Conservation (phyloP, 2,329 filamentous ascomycete genomes). For the Colletotrichum sp. region DNA sequence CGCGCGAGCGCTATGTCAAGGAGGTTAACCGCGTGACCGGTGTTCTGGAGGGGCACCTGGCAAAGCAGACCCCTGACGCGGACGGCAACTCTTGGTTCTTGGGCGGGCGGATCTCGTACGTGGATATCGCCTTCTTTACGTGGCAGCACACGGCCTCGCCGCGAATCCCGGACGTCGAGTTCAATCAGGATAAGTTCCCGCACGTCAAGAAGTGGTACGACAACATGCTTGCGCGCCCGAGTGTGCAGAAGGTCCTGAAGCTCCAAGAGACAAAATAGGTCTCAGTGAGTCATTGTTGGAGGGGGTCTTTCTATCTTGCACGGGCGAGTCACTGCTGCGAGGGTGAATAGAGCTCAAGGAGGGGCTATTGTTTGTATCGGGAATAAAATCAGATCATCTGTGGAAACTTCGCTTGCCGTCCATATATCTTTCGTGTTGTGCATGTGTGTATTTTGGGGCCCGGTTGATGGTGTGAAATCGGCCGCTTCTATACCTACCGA, state of each 20-base stretch:
- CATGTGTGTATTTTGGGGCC: not conserved
- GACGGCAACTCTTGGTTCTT: slow-evolving; percentile 24
- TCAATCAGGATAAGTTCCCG: not conserved
- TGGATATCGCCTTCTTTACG: slow-evolving; percentile 29
- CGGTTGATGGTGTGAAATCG: not conserved
- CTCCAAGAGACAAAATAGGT: not conserved
- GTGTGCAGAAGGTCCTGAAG: not conserved
- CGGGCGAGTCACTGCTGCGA: not conserved
- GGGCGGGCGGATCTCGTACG: slow-evolving; percentile 27
- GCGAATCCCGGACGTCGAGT: not conserved
- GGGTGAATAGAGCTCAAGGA: not conserved
- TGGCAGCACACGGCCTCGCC: slow-evolving; percentile 9
- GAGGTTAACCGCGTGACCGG: slow-evolving; percentile 31
- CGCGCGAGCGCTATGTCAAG: slow-evolving; percentile 32
- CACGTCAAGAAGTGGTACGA: not conserved
- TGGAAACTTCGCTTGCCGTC: not conserved
- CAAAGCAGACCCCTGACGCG: slow-evolving; percentile 22
- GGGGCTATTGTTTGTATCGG: not conserved
- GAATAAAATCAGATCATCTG: not conserved
- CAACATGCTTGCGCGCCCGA: not conserved
- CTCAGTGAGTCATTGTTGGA: not conserved
- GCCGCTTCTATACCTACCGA: no score
- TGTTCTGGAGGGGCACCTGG: slow-evolving; percentile 27
- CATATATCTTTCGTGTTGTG: no score
- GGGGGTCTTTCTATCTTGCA: not conserved